Evolutionary conservation across 1,284 basidiomycete species (phyloP).

Genomic region (Ceratobasidium sp.): DNA sequence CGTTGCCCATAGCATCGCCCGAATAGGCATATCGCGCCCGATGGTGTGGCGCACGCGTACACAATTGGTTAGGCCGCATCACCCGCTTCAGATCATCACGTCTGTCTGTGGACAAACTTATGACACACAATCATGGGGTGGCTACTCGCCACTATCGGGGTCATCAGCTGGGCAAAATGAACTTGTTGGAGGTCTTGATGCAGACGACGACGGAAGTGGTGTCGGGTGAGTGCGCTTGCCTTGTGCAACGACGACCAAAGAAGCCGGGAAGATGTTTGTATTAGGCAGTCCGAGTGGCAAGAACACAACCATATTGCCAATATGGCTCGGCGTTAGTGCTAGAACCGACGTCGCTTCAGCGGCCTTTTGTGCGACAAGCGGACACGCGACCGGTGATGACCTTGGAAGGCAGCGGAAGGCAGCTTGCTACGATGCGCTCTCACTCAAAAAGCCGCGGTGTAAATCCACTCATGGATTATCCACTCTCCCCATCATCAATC

Average conservation of each 20-base stretch:
- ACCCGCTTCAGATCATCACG: slow-evolving; percentile 23
- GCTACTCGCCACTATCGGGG: slow-evolving; percentile 24
- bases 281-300: not conserved
- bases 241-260: not conserved
- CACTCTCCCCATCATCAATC: slow-evolving; percentile 32
- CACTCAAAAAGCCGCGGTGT: slow-evolving; percentile 5
- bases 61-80: slow-evolving; percentile 31
- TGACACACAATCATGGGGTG: not conserved
- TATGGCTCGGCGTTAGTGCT: not conserved
- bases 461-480: too few species aligned
- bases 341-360: not conserved
- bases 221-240: not conserved
- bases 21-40: slow-evolving; percentile 16
- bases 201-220: slow-evolving; percentile 11
- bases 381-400: not conserved
- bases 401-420: not conserved
- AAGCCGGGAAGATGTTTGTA: not conserved
- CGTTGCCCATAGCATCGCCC: slow-evolving; percentile 10
- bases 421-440: not conserved
- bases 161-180: slow-evolving; percentile 19
- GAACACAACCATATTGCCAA: not conserved
- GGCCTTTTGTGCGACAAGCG: slow-evolving; percentile 17
- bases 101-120: not conserved
- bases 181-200: not conserved
- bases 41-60: not conserved